These are phyloP conservation scores for Russula vinacea DNA, from an alignment of 768 basidiomycete species.

Conservation along the genomic window DNA sequence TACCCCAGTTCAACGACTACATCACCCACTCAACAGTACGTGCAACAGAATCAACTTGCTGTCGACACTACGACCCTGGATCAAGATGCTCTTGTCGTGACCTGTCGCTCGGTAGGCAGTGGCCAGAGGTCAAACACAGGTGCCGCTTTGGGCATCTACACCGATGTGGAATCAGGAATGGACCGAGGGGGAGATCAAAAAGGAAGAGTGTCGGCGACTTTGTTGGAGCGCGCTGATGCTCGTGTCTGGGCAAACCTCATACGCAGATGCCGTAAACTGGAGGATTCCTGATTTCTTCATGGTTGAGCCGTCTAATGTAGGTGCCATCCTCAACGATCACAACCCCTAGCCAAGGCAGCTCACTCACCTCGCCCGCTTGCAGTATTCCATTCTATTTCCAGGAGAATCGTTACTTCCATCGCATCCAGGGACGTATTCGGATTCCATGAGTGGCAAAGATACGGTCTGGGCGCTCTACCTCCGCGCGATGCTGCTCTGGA, in stretches of 20 bases:
- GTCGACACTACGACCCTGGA: not conserved
- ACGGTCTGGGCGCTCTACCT: constrained; percentile 75
- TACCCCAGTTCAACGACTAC: not conserved
- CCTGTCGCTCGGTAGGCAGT: constrained; percentile 51
- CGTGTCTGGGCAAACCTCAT: constrained; percentile 61
- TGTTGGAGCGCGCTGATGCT: constrained; percentile 71
- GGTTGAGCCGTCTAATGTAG: constrained; percentile 62
- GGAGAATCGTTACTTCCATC: constrained; percentile 56
- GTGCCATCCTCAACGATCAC: constrained; percentile 32
- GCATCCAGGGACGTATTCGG: constrained; percentile 32
- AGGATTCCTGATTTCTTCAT: constrained; percentile 49
- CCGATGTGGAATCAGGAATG: constrained; percentile 60
- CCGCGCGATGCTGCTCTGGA: constrained; percentile 68
- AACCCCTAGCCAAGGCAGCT: not conserved
- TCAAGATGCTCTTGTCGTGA: constrained; percentile 44
- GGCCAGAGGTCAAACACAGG: constrained; percentile 51
- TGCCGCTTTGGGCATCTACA: constrained; percentile 61
- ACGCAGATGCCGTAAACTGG: constrained; percentile 46
- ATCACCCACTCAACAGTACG: constrained; percentile 3
- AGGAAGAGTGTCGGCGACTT: constrained; percentile 67
- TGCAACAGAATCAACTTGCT: not conserved
- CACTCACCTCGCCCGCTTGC: not conserved
- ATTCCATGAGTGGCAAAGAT: constrained; percentile 49
- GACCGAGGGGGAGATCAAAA: constrained; percentile 61
- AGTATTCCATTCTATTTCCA: constrained; percentile 74